A percentile compares a stretch with the other conserved stretches of the same genome.
phyloP scores from a whole-genome alignment of 2,329 filamentous ascomycete genomes.

The Pestalotiopsis fici region DNA sequence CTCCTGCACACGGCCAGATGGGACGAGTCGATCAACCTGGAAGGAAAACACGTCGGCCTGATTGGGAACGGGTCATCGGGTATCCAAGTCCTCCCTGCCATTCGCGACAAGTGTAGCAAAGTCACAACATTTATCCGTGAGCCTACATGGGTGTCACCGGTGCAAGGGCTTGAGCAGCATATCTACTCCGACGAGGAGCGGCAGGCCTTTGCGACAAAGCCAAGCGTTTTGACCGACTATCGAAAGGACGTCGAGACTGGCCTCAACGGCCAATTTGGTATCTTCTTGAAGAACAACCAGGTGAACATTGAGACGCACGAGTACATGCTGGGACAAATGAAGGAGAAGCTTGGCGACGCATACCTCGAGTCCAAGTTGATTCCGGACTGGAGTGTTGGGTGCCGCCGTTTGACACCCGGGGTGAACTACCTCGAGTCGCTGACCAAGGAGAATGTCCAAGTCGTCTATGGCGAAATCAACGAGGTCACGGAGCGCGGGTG shows the following conservation, averaged over 20 bases:
- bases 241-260: conserved; percentile 45
- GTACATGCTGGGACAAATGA: conserved; percentile 41
- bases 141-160: conserved; percentile 50
- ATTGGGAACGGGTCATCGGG: conserved; percentile 44
- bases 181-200: conserved; percentile 39
- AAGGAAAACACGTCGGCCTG: conserved; percentile 39
- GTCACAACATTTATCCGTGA: conserved; percentile 51
- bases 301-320: conserved; percentile 39
- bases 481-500: conserved; percentile 27
- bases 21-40: conserved; percentile 38
- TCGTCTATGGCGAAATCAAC: conserved; percentile 19
- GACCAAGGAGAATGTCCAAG: conserved; percentile 21
- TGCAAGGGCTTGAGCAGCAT: conserved; percentile 41
- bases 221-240: conserved; percentile 37
- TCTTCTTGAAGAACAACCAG: conserved; percentile 43
- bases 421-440: conserved; percentile 31
- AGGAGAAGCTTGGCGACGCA: conserved; percentile 42
- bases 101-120: conserved; percentile 42
- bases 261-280: conserved; percentile 46
- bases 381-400: conserved; percentile 32
- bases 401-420: conserved; percentile 31
- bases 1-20: conserved; percentile 46
- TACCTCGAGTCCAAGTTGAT: conserved; percentile 42
- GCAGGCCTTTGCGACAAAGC: conserved; percentile 39
- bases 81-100: conserved; percentile 47